Evolutionary conservation across 768 basidiomycete species (phyloP).

Genomic region (Piloderma croceum): DNA sequence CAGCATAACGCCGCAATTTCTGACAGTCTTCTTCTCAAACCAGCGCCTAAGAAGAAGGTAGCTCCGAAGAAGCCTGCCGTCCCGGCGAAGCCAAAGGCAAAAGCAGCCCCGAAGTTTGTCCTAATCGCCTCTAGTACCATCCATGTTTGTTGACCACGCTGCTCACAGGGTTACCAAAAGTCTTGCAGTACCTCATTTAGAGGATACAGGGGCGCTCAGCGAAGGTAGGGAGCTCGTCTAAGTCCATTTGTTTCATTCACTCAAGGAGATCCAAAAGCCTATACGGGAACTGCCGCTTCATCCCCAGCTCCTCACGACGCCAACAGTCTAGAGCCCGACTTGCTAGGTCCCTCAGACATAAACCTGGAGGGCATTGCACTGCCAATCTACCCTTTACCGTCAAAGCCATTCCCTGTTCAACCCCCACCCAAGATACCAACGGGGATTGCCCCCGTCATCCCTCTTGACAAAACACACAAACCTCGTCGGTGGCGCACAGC

Average conservation of each 20-base stretch:
- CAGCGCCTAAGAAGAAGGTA: conserved; percentile 45
- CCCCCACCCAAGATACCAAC: conserved; percentile 70
- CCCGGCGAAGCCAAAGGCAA: conserved; percentile 30
- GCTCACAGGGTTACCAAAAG: conserved; percentile 24
- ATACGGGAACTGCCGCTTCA: conserved; percentile 67
- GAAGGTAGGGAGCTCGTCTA: conserved; percentile 59
- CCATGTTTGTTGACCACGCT: conserved; percentile 11
- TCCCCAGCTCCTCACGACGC: conserved; percentile 55
- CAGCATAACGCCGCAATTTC: too few relatives aligned
- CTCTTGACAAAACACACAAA: conserved; percentile 61
- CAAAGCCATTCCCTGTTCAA: conserved; percentile 81
- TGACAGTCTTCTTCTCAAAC: conserved; percentile 27
- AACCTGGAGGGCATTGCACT: conserved; percentile 56
- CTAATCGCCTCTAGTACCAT: not conserved
- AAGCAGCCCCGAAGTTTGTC: conserved; percentile 26
- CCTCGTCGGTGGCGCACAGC: conserved; percentile 71
- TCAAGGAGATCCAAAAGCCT: conserved; percentile 32
- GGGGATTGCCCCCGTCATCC: conserved; percentile 61
- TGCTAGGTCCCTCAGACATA: conserved; percentile 37
- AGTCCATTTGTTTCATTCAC: conserved; percentile 1
- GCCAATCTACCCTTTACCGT: conserved; percentile 72
- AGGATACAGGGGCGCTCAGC: conserved; percentile 51
- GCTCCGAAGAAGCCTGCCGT: conserved; percentile 38
- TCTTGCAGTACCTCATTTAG: conserved; percentile 32
- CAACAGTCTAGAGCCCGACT: conserved; percentile 49